Conservation (phyloP, 345 rosid species). For the Heritiera fomes region DNA sequence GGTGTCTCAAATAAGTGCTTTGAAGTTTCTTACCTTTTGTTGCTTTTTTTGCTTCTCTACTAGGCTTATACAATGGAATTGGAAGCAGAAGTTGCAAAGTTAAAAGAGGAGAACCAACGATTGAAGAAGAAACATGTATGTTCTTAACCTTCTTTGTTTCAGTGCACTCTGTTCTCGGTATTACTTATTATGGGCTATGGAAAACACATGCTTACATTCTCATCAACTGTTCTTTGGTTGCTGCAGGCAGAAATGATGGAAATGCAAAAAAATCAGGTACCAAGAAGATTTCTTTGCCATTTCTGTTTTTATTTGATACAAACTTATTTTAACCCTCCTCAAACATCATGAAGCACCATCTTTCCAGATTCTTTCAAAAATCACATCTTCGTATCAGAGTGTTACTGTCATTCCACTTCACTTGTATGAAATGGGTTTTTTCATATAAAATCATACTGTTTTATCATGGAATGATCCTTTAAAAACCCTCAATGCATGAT, state of each 20-base stretch:
- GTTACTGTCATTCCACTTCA: background rate
- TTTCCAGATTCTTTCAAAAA: background rate
- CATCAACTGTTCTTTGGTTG: constrained; percentile 24
- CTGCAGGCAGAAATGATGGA: constrained; percentile 70
- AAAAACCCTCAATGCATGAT: background rate
- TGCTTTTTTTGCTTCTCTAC: constrained; percentile 18
- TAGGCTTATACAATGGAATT: constrained; percentile 95
- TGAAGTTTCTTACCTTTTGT: constrained; percentile 13
- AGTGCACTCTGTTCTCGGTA: background rate
- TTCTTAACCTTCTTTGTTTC: constrained; percentile 4
- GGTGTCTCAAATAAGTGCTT: background rate
- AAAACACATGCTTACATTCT: constrained; percentile 18
- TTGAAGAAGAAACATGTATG: constrained; percentile 75
- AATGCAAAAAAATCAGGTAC: constrained; percentile 86
- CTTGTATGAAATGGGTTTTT: background rate
- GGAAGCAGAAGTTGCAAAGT: constrained; percentile 88
- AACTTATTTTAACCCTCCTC: background rate
- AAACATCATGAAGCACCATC: background rate
- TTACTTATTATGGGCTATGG: background rate
- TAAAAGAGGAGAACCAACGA: constrained; percentile 79
- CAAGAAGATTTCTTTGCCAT: background rate
- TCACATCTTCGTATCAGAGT: background rate
- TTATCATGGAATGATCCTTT: background rate
- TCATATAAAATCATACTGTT: background rate
- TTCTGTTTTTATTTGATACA: background rate